These are phyloP conservation scores for Pyrenophora seminiperda DNA, from an alignment of 2,329 filamentous ascomycete species.

Conservation along the genomic window DNA sequence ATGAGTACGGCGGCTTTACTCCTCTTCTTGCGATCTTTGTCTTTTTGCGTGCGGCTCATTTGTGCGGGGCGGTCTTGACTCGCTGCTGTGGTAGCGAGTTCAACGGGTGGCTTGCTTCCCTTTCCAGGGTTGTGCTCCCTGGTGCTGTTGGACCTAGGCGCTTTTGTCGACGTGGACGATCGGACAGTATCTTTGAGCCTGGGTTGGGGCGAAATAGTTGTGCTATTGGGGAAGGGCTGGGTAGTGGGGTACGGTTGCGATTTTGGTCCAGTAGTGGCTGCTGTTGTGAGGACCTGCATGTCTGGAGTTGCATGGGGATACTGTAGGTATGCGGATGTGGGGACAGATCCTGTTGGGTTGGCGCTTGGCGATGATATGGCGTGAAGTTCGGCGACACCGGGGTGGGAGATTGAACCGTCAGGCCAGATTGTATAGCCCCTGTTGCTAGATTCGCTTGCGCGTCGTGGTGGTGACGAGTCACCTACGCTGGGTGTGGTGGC, in stretches of 20 bases:
- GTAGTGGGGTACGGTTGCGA: conserved; percentile 9
- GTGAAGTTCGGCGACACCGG: conserved; percentile 28
- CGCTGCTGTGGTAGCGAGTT: no score
- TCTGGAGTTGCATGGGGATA: conserved; percentile 13
- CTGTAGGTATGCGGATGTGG: conserved; percentile 20
- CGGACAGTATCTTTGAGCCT: neutral
- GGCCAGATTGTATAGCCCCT: conserved; percentile 14
- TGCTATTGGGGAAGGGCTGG: conserved; percentile 7
- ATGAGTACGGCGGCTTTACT: conserved; percentile 80
- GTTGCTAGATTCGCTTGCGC: conserved; percentile 21
- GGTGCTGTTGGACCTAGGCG: neutral
- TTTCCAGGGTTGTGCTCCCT: neutral
- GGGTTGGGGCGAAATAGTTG: neutral
- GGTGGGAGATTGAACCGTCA: conserved; percentile 13
- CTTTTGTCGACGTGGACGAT: neutral
- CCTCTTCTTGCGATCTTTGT: conserved; percentile 81
- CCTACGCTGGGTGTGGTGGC: conserved; percentile 1
- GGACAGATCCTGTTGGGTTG: conserved; percentile 35
- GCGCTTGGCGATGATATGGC: conserved; percentile 25
- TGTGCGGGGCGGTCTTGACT: conserved; percentile 49
- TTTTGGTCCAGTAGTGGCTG: neutral
- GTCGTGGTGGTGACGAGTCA: conserved; percentile 7
- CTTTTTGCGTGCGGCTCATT: conserved; percentile 77
- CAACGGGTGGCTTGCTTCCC: no score
- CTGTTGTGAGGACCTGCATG: conserved; percentile 7